Evolutionary conservation across 2,329 filamentous ascomycete genomes (phyloP).

Genomic region (Zopfia rhizophila): DNA sequence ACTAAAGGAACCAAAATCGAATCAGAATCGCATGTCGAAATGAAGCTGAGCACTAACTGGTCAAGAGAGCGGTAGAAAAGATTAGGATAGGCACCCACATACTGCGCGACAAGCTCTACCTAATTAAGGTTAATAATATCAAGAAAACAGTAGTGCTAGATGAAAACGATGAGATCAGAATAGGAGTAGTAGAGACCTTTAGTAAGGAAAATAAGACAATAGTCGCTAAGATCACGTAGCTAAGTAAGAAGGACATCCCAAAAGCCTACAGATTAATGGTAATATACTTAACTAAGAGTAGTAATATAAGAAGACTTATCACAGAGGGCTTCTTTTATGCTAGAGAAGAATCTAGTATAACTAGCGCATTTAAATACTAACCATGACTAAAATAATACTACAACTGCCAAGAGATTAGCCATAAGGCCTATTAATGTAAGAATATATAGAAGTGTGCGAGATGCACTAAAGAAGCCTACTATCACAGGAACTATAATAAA

Average conservation of each 20-base stretch:
- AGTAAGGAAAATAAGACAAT: conserved; percentile 14
- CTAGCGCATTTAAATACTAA: conserved; percentile 12
- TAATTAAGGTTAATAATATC: conserved; percentile 15
- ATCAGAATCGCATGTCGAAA: conserved; percentile 18
- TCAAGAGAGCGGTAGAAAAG: conserved; percentile 14
- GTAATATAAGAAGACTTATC: conserved; percentile 14
- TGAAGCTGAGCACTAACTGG: conserved; percentile 8
- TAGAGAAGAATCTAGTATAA: conserved; percentile 15
- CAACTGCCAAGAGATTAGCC: conserved; percentile 19
- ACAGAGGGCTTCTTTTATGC: conserved; percentile 19
- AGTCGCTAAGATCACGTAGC: conserved; percentile 16
- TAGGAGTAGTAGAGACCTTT: conserved; percentile 13
- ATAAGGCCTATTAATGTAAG: conserved; percentile 17
- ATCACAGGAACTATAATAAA: conserved; percentile 17
- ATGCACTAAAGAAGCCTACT: conserved; percentile 17
- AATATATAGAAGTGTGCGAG: conserved; percentile 15
- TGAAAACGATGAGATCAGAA: conserved; percentile 6
- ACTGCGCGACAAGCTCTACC: conserved; percentile 14
- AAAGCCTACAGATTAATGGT: conserved; percentile 16
- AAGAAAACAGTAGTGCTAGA: conserved; percentile 15
- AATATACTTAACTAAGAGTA: conserved; percentile 14
- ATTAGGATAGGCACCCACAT: conserved; percentile 17
- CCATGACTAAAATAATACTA: conserved; percentile 15
- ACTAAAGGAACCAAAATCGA: conserved; percentile 15
- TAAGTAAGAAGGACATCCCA: conserved; percentile 13